Base-by-base conservation (phyloP, 148 eudicot genomes). In the Limonium bicolor region DNA sequence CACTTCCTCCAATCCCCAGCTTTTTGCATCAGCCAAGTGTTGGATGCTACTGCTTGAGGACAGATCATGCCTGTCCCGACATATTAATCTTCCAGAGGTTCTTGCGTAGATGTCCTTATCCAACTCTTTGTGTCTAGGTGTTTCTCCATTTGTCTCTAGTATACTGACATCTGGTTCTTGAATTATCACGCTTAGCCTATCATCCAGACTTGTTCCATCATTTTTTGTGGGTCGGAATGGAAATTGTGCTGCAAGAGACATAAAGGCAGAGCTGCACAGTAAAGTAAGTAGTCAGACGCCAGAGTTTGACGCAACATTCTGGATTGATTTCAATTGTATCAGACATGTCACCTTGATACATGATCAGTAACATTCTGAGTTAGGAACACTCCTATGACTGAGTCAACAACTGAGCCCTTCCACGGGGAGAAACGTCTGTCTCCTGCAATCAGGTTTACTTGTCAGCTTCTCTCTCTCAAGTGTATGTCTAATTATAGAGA, bases 391-490 rank as follows among this genome's bases (percentile, higher is more conserved):
- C 69, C 73, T 13, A 63, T 40, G 25, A 68, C 42, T 4, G 73
- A 68, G 58, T 68, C 69, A n/a, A 63, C 45, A 48, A 68, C 73
- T 14, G 73, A 68, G n/a, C 69, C 73, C 47, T 63, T 68, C 73
- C 73, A 68, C 10, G 48, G 64, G 21, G 20, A 23, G 36, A 30
- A 53, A 31, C 24, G 28, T 37, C 68, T 58, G 29, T 43, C 33
- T 26, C 73, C 73, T 68, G 53, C n/a, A 24, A n/a, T n/a, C n/a
- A n/a, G n/a, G n/a, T n/a, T n/a, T n/a, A n/a, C n/a, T n/a, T n/a
- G n/a, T n/a, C n/a, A n/a, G n/a, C n/a, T n/a, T n/a, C n/a, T n/a
- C n/a, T n/a, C n/a, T n/a, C n/a, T n/a, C n/a, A n/a, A n/a, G n/a
- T n/a, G n/a, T n/a, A n/a, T n/a, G n/a, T n/a, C n/a, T n/a, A n/a